Percentiles rank a stretch among this genome's conserved stretches.
These are phyloP conservation scores for Pseudogymnoascus sp. DNA, from an alignment of 2,329 filamentous ascomycete genomes.

Conservation along the genomic window DNA sequence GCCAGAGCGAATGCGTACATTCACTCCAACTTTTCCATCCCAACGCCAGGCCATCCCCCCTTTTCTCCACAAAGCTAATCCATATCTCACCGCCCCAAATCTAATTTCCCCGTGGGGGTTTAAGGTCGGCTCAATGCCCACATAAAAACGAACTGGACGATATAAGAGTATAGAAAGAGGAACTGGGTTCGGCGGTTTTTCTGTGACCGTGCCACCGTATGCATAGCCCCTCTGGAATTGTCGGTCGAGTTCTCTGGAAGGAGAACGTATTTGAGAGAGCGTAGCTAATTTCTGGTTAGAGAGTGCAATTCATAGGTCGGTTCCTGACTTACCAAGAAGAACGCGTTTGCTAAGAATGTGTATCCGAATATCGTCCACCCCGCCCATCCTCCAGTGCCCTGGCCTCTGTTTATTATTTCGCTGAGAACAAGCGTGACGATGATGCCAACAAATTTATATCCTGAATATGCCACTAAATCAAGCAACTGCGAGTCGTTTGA, in stretches of 20 bases:
- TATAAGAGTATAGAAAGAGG: slow-evolving; percentile 86
- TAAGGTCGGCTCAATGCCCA: slow-evolving; percentile 55
- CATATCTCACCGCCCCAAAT: neutral
- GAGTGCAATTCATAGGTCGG: neutral
- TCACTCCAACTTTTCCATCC: slow-evolving; percentile 5
- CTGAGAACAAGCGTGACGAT: slow-evolving; percentile 78
- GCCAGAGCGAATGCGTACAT: neutral
- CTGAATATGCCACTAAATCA: slow-evolving; percentile 89
- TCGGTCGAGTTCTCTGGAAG: slow-evolving; percentile 71
- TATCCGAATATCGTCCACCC: slow-evolving; percentile 87
- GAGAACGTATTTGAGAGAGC: slow-evolving; percentile 90
- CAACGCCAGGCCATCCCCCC: neutral
- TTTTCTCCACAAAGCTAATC: neutral
- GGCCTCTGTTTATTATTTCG: slow-evolving; percentile 67
- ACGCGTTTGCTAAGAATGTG: slow-evolving; percentile 86
- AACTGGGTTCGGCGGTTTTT: slow-evolving; percentile 84
- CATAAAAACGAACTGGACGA: slow-evolving; percentile 93
- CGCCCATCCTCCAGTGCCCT: slow-evolving; percentile 77
- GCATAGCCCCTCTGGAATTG: slow-evolving; percentile 47
- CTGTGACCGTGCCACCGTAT: slow-evolving; percentile 73
- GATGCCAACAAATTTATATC: slow-evolving; percentile 97
- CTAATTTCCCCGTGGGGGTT: neutral
- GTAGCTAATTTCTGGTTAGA: slow-evolving; percentile 49
- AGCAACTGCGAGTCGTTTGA: slow-evolving; percentile 89
- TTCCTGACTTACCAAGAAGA: slow-evolving; percentile 67